Percentiles rank a stretch among this genome's conserved stretches.
These are phyloP conservation scores for Aegle marmelos DNA, from an alignment of 345 rosid genomes.

Conservation along the genomic window DNA sequence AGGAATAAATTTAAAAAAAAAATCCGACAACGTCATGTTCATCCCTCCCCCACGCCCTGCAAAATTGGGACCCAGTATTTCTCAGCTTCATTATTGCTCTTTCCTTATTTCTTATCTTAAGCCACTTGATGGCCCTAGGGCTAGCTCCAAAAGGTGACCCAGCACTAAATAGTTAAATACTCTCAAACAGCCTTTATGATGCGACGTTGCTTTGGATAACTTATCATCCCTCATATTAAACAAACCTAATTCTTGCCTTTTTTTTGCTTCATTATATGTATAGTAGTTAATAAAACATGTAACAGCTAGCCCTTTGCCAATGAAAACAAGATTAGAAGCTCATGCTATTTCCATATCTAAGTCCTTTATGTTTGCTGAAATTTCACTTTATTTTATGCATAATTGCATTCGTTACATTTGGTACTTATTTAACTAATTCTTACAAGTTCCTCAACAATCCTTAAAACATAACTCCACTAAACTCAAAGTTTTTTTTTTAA, in stretches of 20 bases:
- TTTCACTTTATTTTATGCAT: too few species aligned
- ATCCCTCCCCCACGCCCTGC: slow-evolving; percentile 94
- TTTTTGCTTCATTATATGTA: too few species aligned
- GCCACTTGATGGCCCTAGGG: slow-evolving; percentile 16
- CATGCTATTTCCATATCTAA: too few species aligned
- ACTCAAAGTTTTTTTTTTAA: too few species aligned
- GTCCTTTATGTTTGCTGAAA: too few species aligned
- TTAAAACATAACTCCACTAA: too few species aligned
- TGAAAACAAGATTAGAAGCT: too few species aligned
- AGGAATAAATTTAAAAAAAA: background rate
- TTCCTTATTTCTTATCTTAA: slow-evolving; percentile 23
- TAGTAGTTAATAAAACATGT: background rate
- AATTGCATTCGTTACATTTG: too few species aligned
- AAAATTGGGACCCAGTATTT: slow-evolving; percentile 50
- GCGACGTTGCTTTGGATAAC: slow-evolving; percentile 21
- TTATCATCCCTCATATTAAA: background rate
- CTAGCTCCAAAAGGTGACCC: slow-evolving; percentile 29
- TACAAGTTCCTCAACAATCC: too few species aligned
- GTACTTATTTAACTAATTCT: too few species aligned
- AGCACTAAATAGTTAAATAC: slow-evolving; percentile 2
- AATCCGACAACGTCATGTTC: slow-evolving; percentile 99
- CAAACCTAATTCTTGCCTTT: background rate
- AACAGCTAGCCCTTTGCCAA: too few species aligned
- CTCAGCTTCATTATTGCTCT: slow-evolving; percentile 59
- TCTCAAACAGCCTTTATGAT: slow-evolving; percentile 10